Base-by-base conservation (phyloP, 2,329 filamentous ascomycete species). In the Aspergillus sergii region DNA sequence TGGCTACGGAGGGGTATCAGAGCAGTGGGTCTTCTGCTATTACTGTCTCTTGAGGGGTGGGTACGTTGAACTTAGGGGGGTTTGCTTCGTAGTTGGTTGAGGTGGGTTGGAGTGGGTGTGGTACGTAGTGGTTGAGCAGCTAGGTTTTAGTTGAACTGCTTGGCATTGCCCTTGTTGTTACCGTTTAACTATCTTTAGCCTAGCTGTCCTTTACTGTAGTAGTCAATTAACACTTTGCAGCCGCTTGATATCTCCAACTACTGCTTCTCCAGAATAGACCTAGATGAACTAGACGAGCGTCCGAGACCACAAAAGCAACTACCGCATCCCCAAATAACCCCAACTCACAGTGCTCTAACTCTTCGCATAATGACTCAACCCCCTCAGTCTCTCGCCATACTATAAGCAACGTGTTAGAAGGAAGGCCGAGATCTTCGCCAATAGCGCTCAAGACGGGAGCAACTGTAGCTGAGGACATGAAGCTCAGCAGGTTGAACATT, bases 401-500 rank as follows among this genome's bases (percentile, higher is more conserved):
- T 28, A 26, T 68, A 9, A 73, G 71, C 51, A 80, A 73, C 28
- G 83, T 76, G 34, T 74, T 69, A 43, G 78, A 78, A 0, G 75
- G 73, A 41, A 89, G 85, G 59, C 82, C 64, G 46, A 89, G 79
- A 41, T 89, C 85, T 4, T 69, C 67, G 16, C 81, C 79, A 54
- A 90, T 86, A 4, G 78, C 73, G 11, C 73, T 71, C 36, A 90
- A 68, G 0, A 80, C 83, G 0, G 84, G 84, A 0, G 83, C 80
- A 1, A 85, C 71, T 81, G 89, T 89, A 46, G 85, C 85, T 9
- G 85, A 87, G 2, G 87, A 85, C 32, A 89, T 85, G 0, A 88
- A 86, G 4, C 85, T 86, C 63, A 89, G 84, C 67, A 89, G 81
- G 7, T 85, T 87, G 71, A 87, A 88, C 55, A 80, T 74, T 1